Conservation (phyloP, 148 eudicot species). For the Silene conica region DNA sequence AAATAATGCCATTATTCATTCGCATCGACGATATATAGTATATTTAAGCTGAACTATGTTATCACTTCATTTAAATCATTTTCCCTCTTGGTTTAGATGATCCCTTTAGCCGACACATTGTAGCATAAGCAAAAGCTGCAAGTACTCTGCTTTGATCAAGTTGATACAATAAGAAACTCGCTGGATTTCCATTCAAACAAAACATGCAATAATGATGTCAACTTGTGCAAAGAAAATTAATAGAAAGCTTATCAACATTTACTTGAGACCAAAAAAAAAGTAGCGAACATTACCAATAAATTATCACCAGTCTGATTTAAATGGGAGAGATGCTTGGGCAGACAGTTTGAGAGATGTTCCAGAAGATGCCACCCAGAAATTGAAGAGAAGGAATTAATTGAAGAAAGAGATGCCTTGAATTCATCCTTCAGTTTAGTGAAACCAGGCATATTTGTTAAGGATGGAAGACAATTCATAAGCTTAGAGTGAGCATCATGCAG, state of each 20-base stretch:
- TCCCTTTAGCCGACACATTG: background rate
- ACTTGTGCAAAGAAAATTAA: background rate
- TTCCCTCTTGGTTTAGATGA: background rate
- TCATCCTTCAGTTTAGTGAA: conserved; percentile 52
- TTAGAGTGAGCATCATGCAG: conserved; percentile 51
- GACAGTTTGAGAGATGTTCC: conserved; percentile 62
- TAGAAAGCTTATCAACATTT: conserved; percentile 8
- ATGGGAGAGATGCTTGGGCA: conserved; percentile 52
- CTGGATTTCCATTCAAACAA: background rate
- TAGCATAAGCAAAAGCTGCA: background rate
- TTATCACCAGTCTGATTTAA: conserved; percentile 45
- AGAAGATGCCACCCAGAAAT: conserved; percentile 64
- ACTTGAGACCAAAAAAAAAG: background rate
- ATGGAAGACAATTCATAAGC: conserved; percentile 68
- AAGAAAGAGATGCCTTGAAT: conserved; percentile 47
- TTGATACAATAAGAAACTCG: background rate
- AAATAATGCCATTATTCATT: background rate
- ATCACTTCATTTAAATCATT: background rate
- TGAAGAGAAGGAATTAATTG: conserved; percentile 43
- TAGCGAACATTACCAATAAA: conserved; percentile 44
- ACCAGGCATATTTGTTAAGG: conserved; percentile 62
- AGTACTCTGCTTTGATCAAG: background rate
- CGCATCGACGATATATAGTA: background rate
- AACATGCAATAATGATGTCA: background rate
- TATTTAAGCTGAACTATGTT: background rate